These are phyloP conservation scores for Phytopythium montanum DNA, from an alignment of 352 stramenopile species.

Conservation along the genomic window DNA sequence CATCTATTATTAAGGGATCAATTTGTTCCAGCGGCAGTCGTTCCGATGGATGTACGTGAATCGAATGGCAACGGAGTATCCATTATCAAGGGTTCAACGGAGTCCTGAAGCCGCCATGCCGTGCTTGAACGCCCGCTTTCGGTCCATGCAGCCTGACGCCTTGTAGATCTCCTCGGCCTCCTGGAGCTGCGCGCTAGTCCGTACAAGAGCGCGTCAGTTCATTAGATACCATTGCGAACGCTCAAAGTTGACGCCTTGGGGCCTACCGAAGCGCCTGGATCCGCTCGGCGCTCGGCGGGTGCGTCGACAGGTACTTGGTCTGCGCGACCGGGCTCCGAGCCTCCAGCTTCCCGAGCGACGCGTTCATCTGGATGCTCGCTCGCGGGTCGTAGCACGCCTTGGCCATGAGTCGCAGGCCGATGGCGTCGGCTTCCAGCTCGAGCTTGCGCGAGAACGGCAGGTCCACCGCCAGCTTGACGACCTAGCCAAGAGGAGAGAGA, in stretches of 20 bases:
- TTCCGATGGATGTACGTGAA: too few relatives aligned
- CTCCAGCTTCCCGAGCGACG: conserved; percentile 26
- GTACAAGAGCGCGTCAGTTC: not conserved
- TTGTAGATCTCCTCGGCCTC: conserved; percentile 45
- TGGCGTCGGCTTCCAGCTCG: conserved; percentile 52
- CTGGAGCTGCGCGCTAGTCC: conserved; percentile 29
- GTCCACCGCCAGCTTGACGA: conserved; percentile 47
- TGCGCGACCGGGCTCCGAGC: conserved; percentile 16
- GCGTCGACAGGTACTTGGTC: conserved; percentile 75
- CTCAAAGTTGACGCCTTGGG: not conserved
- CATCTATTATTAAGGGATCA: too few relatives aligned
- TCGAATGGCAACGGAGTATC: too few relatives aligned
- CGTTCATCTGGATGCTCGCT: conserved; percentile 52
- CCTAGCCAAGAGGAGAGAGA: conserved; percentile 12
- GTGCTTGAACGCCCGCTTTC: conserved; percentile 28
- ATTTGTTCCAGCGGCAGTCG: too few relatives aligned
- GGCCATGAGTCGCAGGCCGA: conserved; percentile 53
- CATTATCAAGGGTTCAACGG: too few relatives aligned
- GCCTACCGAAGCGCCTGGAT: conserved; percentile 39
- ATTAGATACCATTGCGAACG: too few relatives aligned
- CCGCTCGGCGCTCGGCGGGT: conserved; percentile 60
- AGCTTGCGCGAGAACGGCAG: conserved; percentile 54
- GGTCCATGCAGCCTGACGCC: conserved; percentile 27
- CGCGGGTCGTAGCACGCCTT: conserved; percentile 54
- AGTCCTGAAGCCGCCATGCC: not conserved